A percentile compares a stretch with the other conserved stretches of the same genome.
These are phyloP conservation scores for Aspergillus saccharolyticus DNA, from an alignment of 495 filamentous ascomycete species.

Conservation along the genomic window DNA sequence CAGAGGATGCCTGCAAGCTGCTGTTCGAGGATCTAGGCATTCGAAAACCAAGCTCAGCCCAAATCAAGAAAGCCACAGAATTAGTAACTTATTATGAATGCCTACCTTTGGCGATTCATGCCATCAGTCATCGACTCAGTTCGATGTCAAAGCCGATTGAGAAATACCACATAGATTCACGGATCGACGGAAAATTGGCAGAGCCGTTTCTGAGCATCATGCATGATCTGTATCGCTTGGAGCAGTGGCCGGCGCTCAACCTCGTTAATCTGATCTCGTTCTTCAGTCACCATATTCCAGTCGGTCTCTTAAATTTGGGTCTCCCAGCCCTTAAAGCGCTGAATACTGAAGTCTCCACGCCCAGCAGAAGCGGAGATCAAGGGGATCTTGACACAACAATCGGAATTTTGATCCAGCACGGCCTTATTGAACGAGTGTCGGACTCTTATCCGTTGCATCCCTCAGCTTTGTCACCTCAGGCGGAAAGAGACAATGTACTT, in stretches of 20 bases:
- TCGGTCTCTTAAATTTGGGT: slow-evolving; percentile 68
- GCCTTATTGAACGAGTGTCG: slow-evolving; percentile 56
- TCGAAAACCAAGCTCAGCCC: slow-evolving; percentile 47
- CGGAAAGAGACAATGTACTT: slow-evolving; percentile 16
- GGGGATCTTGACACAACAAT: slow-evolving; percentile 64
- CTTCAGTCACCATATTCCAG: slow-evolving; percentile 67
- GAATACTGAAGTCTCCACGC: slow-evolving; percentile 46
- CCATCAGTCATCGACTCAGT: slow-evolving; percentile 68
- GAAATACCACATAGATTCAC: slow-evolving; percentile 62
- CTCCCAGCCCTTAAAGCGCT: slow-evolving; percentile 49
- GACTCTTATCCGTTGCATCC: slow-evolving; percentile 36
- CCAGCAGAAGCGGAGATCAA: slow-evolving; percentile 46
- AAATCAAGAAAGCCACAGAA: slow-evolving; percentile 56
- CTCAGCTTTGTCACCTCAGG: slow-evolving; percentile 25
- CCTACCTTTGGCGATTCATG: slow-evolving; percentile 73
- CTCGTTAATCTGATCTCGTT: slow-evolving; percentile 71
- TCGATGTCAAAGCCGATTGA: slow-evolving; percentile 65
- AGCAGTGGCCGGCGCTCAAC: slow-evolving; percentile 59
- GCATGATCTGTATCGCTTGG: slow-evolving; percentile 59
- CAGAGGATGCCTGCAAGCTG: slow-evolving; percentile 55
- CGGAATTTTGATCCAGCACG: slow-evolving; percentile 62
- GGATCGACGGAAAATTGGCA: slow-evolving; percentile 62
- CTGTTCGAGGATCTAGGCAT: slow-evolving; percentile 53
- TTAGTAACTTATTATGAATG: slow-evolving; percentile 65
- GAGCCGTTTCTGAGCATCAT: slow-evolving; percentile 66